These are phyloP conservation scores for Malus fusca DNA, from an alignment of 306 rosid genomes.

Conservation along the genomic window DNA sequence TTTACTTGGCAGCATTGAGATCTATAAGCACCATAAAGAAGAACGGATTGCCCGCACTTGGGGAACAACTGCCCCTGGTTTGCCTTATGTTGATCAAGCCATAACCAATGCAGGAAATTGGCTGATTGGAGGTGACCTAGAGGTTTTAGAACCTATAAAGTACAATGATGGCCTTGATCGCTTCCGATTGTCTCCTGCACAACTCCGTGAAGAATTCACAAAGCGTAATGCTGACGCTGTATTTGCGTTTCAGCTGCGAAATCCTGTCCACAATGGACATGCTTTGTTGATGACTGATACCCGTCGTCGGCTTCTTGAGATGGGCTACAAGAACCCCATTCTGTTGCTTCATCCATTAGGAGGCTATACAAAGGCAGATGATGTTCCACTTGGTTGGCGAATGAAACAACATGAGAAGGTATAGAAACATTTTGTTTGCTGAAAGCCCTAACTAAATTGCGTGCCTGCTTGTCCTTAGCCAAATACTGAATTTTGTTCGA, in stretches of 20 bases:
- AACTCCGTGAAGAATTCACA: conserved; percentile 77
- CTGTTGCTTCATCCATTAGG: conserved; percentile 97
- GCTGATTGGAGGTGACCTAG: conserved; percentile 97
- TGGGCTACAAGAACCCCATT: conserved; percentile 95
- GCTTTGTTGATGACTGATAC: conserved; percentile 97
- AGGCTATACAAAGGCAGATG: conserved; percentile 97
- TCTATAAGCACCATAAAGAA: conserved; percentile 92
- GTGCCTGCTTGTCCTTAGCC: not conserved
- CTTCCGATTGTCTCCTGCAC: conserved; percentile 78
- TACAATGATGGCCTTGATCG: conserved; percentile 92
- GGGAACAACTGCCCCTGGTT: conserved; percentile 88
- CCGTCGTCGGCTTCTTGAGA: conserved; percentile 82
- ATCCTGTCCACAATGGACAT: conserved; percentile 98
- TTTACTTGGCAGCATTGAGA: conserved; percentile 65
- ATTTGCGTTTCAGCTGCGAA: conserved; percentile 91
- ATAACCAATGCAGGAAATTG: conserved; percentile 80
- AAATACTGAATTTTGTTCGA: conserved; percentile 2
- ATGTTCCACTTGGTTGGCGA: conserved; percentile 92
- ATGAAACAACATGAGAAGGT: conserved; percentile 99
- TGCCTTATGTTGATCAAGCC: conserved; percentile 85
- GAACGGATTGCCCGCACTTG: conserved; percentile 93
- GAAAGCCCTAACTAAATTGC: not conserved
- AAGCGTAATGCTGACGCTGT: conserved; percentile 91
- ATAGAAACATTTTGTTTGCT: not conserved
- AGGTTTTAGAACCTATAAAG: conserved; percentile 79